Evolutionary conservation across 768 basidiomycete species (phyloP), one percentile per base, ranked within the genome.

Genomic region (Tricholoma sp.): DNA sequence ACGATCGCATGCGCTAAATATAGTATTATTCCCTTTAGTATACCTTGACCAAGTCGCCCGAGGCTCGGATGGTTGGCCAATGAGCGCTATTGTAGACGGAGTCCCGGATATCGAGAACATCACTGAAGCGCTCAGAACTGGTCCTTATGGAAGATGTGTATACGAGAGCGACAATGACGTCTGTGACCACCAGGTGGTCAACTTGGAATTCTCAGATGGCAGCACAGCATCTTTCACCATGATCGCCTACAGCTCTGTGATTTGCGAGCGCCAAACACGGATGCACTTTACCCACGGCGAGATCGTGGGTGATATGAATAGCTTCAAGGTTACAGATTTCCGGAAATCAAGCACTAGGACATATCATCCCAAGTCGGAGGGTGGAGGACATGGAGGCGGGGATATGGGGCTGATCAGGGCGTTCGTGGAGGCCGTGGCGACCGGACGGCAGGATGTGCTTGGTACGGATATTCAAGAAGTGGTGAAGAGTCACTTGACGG

Each of bases 171-270:
- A 79, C 44, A 95, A 95, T 66, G 88, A 94, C 65, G 91, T 95
- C 48, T 91, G 88, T 63, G 92, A 95, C 70, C 85, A 95, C 61
- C 92, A 94, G 71, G 88, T 94, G 47, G 93, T 95, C 59, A 94
- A 93, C 67, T 70, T 95, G 55, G 89, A 94, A 64, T 95, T 91
- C 68, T 84, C 86, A 6, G 83, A 84, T 51, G 91, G 91, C 13
- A 77, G 82, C 29, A 94, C 93, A 0, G 89, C 81, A 11, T 89
- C 89, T 0, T 89, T 95, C 68, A 94, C 93, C 17, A 93, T 95
- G 91, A 80, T 91, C 49, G 93, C 93, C 11, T 89, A 84, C 66
- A 89, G 90, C 0, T 79, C 81, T n/a, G 74, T 80, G 42, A 80
- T 93, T 45, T 94, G 93, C 68, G 78, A 89, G 33, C 86, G 93